Base-by-base conservation (phyloP, 2,329 filamentous ascomycete species). In the Cytospora chrysosperma region DNA sequence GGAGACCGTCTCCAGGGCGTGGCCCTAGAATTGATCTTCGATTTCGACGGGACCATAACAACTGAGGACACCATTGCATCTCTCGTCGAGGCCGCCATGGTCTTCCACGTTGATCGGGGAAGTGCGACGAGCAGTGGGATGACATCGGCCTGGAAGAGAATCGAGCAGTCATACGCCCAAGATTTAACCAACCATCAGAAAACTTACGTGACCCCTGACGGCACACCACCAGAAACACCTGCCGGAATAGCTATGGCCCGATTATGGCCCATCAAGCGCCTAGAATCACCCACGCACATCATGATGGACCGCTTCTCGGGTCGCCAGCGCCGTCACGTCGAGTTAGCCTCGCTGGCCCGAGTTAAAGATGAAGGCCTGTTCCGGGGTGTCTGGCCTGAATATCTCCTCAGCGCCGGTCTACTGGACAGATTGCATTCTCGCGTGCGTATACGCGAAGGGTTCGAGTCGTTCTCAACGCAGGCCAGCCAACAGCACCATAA, bases 31-130 rank as follows among this genome's bases (percentile, higher is more conserved):
- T 74, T 87, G 49, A 71, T 86, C 40, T 76, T 87, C 24, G 84
- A 87, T 69, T 87, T 87, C 71, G 84, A 87, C 72, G 82, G 82
- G 65, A 87, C 84, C 19, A 85, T 87, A 67, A 86, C 84, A 21
- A 73, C 75, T 15, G 65, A 77, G 32, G 84, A 87, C 73, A 85
- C 83, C 49, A 82, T 86, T 49, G 71, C 73, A 61, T 72, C 76
- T 49, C 77, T 87, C 5, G 81, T 78, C 53, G 68, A 75, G 21
- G 76, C 76, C 27, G 80, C 79, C 59, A 77, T 83, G 51, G 68
- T 66, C 24, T 72, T 73, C 62, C 73, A 76, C 61, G 67, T 69
- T 12, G 28, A 47, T 34, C 57, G 43, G 53, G 24, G 62, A 43
- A 32, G 65, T 67, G 32, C 43, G n/a, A 71, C 43, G n/a, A 71